phyloP scores from a whole-genome alignment of 495 filamentous ascomycete species.

The Aspergillus haitiensis region DNA sequence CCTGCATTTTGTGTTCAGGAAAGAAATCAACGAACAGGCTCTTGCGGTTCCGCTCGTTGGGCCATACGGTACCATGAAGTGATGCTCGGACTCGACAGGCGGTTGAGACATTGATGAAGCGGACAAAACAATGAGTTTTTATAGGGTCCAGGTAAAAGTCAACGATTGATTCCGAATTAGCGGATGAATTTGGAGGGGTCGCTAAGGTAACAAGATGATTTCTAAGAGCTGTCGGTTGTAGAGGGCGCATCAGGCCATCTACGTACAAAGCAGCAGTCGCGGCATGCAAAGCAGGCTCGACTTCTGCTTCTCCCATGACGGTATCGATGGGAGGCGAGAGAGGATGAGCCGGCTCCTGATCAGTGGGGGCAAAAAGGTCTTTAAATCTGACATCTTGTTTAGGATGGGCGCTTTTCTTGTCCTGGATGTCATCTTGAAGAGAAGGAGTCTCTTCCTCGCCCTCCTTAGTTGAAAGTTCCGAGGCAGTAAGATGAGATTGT shows the following conservation, averaged over 20 bases:
- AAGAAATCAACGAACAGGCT: slow-evolving; percentile 89
- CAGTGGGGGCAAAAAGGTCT: slow-evolving; percentile 47
- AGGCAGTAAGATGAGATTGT: not conserved
- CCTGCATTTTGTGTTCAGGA: slow-evolving; percentile 66
- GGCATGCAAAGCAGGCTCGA: slow-evolving; percentile 72
- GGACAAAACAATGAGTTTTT: slow-evolving; percentile 81
- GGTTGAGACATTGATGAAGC: slow-evolving; percentile 63
- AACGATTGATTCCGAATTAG: slow-evolving; percentile 55
- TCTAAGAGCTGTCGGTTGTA: slow-evolving; percentile 63
- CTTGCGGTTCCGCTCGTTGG: slow-evolving; percentile 81
- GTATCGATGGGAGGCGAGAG: slow-evolving; percentile 29
- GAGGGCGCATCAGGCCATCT: slow-evolving; percentile 83
- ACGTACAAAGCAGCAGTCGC: slow-evolving; percentile 89
- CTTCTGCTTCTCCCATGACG: slow-evolving; percentile 45
- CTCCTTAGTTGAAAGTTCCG: not conserved
- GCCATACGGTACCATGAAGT: slow-evolving; percentile 80
- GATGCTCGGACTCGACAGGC: slow-evolving; percentile 76
- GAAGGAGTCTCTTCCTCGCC: not conserved
- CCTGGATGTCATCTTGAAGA: slow-evolving; percentile 7
- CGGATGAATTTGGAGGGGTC: slow-evolving; percentile 50
- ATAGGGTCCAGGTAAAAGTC: slow-evolving; percentile 81
- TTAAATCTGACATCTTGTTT: slow-evolving; percentile 55
- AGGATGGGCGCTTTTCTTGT: slow-evolving; percentile 22
- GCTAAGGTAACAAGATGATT: slow-evolving; percentile 69
- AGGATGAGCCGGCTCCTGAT: slow-evolving; percentile 23